phyloP scores from a whole-genome alignment of 257 asterid genomes.

The Solanum ahanhuiri region DNA sequence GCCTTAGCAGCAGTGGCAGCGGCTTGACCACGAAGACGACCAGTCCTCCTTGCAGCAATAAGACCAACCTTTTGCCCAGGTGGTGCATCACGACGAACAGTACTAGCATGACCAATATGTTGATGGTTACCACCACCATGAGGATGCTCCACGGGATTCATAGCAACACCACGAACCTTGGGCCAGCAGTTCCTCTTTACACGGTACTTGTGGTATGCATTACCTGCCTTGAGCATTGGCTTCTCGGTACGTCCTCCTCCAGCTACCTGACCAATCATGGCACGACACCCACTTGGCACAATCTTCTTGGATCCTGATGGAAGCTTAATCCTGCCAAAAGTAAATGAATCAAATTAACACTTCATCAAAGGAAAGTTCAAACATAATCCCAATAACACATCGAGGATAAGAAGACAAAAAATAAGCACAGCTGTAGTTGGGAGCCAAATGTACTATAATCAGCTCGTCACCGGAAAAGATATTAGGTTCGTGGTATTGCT shows the following conservation, averaged over 20 bases:
- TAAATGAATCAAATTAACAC: neutral
- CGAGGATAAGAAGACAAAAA: neutral
- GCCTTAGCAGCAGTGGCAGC: slow-evolving; percentile 63
- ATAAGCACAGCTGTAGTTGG: neutral
- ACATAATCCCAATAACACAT: neutral
- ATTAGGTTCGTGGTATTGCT: neutral
- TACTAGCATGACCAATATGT: slow-evolving; percentile 75
- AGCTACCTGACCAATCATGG: slow-evolving; percentile 85
- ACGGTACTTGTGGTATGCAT: slow-evolving; percentile 64
- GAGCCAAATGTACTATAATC: neutral
- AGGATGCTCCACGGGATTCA: slow-evolving; percentile 82
- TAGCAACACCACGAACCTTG: slow-evolving; percentile 86
- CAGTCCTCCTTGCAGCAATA: slow-evolving; percentile 74
- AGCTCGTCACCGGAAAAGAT: neutral
- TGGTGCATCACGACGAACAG: slow-evolving; percentile 77
- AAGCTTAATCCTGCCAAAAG: slow-evolving; percentile 44
- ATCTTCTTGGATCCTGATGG: slow-evolving; percentile 82
- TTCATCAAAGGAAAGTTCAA: neutral
- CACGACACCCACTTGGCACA: slow-evolving; percentile 66
- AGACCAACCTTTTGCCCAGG: slow-evolving; percentile 88
- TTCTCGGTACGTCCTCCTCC: slow-evolving; percentile 85
- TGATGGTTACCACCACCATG: slow-evolving; percentile 93
- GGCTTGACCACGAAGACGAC: slow-evolving; percentile 76
- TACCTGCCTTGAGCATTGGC: slow-evolving; percentile 68
- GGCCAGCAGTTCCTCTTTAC: slow-evolving; percentile 83